Conservation (phyloP, 306 rosid species). For the Quercus bicolor region DNA sequence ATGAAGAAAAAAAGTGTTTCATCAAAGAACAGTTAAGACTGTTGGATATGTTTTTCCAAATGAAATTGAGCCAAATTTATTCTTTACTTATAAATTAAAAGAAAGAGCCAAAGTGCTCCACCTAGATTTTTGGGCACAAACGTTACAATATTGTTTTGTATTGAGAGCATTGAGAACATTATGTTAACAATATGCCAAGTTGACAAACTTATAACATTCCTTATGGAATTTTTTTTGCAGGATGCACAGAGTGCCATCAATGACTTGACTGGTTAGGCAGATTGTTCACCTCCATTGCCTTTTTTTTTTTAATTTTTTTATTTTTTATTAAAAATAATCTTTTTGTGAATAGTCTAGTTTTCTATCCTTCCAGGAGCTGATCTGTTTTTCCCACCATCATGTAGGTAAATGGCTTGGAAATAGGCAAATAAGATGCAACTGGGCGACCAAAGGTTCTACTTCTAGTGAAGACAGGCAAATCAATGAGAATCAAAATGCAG, state of each 20-base stretch:
- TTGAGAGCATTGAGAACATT: neutral
- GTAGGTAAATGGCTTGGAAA: conserved; percentile 65
- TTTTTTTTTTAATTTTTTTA: no score
- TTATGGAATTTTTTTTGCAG: conserved; percentile 41
- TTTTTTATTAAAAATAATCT: neutral
- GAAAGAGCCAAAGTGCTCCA: neutral
- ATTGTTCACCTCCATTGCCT: neutral
- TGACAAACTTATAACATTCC: conserved; percentile 14
- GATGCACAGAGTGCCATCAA: conserved; percentile 62
- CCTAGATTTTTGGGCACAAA: conserved; percentile 9
- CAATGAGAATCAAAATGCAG: conserved; percentile 53
- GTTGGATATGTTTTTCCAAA: conserved; percentile 4
- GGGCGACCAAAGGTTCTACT: conserved; percentile 64
- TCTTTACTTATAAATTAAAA: neutral
- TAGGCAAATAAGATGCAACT: conserved; percentile 62
- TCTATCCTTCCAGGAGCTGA: conserved; percentile 15
- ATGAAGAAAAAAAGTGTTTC: neutral
- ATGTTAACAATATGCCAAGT: conserved; percentile 1
- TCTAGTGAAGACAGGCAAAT: conserved; percentile 41
- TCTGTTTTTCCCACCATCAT: conserved; percentile 4
- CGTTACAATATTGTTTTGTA: neutral
- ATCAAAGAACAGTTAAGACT: neutral
- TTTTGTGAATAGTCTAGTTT: neutral
- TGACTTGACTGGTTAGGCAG: conserved; percentile 58
- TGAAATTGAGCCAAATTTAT: conserved; percentile 2